Conservation (phyloP, 208 protist genomes). For the Vickermania ingenoplastis region DNA sequence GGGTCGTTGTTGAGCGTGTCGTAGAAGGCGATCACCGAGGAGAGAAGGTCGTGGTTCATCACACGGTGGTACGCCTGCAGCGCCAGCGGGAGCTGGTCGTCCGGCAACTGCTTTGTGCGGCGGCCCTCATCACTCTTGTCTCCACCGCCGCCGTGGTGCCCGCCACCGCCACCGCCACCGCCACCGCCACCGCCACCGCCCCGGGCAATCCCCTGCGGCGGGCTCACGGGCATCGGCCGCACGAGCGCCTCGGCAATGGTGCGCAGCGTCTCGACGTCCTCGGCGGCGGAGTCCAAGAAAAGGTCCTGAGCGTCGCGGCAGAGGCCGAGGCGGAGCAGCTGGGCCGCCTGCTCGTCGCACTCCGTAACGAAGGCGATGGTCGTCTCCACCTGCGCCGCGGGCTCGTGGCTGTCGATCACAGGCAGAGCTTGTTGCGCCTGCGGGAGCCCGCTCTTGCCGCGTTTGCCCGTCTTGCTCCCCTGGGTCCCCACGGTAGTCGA, state of each 20-base stretch:
- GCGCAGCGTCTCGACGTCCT: constrained; percentile 15
- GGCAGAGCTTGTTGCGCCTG: neutral
- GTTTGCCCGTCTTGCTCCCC: neutral
- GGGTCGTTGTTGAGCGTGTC: constrained; percentile 14
- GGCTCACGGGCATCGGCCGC: neutral
- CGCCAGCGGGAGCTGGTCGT: constrained; percentile 29
- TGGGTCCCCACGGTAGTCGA: no score
- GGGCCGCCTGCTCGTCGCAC: constrained; percentile 22
- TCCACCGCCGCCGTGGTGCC: neutral
- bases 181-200: neutral
- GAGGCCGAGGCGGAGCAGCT: constrained; percentile 17
- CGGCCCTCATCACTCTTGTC: constrained; percentile 6
- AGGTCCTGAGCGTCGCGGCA: constrained; percentile 18
- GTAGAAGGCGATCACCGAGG: constrained; percentile 28
- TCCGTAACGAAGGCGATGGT: constrained; percentile 13
- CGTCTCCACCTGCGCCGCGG: constrained; percentile 2
- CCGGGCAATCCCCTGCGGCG: neutral
- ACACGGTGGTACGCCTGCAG: constrained; percentile 43
- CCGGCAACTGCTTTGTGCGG: neutral
- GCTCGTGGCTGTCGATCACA: neutral
- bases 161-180: neutral
- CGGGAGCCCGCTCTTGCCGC: neutral
- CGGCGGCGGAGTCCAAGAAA: constrained; percentile 15
- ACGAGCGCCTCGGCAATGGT: constrained; percentile 2
- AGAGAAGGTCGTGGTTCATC: constrained; percentile 33